Conservation (phyloP, 2,329 filamentous ascomycete species). For the Colletotrichum siamense region DNA sequence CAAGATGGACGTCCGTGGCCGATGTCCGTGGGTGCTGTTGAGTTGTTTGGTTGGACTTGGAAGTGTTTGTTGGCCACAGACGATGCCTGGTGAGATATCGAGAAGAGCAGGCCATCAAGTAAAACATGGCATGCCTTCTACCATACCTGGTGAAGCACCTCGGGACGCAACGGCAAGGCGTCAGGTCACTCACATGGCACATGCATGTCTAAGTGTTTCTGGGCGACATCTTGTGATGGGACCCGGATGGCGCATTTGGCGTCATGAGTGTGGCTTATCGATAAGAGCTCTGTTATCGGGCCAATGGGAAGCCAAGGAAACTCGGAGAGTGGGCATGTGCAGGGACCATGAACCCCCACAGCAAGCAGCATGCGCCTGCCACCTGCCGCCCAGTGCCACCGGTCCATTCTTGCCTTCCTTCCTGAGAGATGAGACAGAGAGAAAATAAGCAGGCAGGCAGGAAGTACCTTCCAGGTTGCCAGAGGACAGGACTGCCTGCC, state of each 20-base stretch:
- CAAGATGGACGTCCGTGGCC: neutral
- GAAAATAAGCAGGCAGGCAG: neutral
- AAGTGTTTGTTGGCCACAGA: neutral
- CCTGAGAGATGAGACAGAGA: neutral
- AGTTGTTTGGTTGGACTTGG: neutral
- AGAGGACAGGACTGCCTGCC: neutral
- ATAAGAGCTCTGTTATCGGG: neutral
- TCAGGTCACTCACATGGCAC: slow-evolving; percentile 18
- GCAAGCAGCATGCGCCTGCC: neutral
- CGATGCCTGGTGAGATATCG: neutral
- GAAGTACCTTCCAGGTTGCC: neutral
- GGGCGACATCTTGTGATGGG: slow-evolving; percentile 16
- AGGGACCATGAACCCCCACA: neutral
- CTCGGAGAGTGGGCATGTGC: neutral
- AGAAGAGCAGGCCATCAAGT: neutral
- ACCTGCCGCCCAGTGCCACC: neutral
- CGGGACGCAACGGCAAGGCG: neutral
- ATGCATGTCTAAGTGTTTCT: neutral
- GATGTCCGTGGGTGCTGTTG: neutral
- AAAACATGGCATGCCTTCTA: neutral
- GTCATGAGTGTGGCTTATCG: slow-evolving; percentile 18
- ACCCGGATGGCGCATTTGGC: slow-evolving; percentile 14
- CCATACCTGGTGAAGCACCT: neutral
- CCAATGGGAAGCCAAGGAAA: neutral
- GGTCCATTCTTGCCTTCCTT: neutral